A percentile compares a stretch with the other conserved stretches of the same genome.
Evolutionary conservation across 345 rosid genomes (phyloP).

Genomic region (Syzygium oleosum): DNA sequence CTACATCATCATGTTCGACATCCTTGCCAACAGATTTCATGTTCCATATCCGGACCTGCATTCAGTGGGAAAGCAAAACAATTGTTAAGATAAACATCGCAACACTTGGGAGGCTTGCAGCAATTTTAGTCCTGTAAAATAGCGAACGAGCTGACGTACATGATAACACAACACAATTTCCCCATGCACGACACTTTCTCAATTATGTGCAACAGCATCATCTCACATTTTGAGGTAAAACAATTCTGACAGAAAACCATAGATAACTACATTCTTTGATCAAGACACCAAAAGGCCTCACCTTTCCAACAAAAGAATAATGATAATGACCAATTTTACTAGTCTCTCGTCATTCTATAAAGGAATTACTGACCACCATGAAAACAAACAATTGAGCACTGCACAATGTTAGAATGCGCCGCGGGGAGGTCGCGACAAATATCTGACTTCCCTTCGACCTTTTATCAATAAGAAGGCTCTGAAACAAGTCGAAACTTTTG

Average conservation of each 20-base stretch:
- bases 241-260: background rate
- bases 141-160: background rate
- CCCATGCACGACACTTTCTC: background rate
- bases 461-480: background rate
- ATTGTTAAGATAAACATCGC: background rate
- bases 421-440: background rate
- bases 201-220: background rate
- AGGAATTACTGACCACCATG: background rate
- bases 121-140: background rate
- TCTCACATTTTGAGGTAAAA: background rate
- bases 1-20: slow-evolving; percentile 44
- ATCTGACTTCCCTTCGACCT: background rate
- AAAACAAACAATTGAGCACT: background rate
- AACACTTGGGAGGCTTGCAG: background rate
- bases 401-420: background rate
- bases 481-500: background rate
- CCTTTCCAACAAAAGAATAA: background rate
- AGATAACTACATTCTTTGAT: background rate
- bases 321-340: background rate
- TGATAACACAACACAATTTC: background rate
- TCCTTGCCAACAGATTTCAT: slow-evolving; percentile 69
- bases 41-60: slow-evolving; percentile 96
- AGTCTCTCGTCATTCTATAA: background rate
- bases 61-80: background rate
- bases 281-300: background rate